Percentiles rank a stretch among this genome's conserved stretches.
phyloP scores from a whole-genome alignment of 495 filamentous ascomycete species.

The Penicilliopsis zonata region DNA sequence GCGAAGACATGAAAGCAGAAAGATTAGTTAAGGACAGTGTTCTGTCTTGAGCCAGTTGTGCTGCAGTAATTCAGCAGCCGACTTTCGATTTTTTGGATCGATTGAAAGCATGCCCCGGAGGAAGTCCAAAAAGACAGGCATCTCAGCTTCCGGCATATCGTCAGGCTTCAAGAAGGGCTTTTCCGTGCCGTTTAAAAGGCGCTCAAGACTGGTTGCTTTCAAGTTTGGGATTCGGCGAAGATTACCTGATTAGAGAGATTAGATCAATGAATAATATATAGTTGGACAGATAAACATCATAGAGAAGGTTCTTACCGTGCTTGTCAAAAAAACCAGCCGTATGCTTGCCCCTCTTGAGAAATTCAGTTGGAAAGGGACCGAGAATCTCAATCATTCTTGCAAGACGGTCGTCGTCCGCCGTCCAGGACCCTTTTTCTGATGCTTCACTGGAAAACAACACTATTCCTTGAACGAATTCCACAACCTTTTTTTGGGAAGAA shows the following conservation, averaged over 20 bases:
- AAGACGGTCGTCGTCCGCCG: slow-evolving; percentile 12
- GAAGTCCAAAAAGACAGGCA: slow-evolving; percentile 23
- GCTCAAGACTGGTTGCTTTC: slow-evolving; percentile 10
- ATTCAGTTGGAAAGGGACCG: slow-evolving; percentile 9
- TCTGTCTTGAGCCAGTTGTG: slow-evolving; percentile 12
- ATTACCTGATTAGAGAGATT: slow-evolving; percentile 7
- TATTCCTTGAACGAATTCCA: slow-evolving; percentile 15
- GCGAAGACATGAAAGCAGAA: too few species aligned
- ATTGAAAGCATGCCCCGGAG: slow-evolving; percentile 13
- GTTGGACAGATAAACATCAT: background rate
- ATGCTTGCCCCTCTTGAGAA: slow-evolving; percentile 5
- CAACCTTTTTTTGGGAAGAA: slow-evolving; percentile 5
- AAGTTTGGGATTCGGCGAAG: slow-evolving; percentile 12
- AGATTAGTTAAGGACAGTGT: too few species aligned
- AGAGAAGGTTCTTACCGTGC: slow-evolving; percentile 5
- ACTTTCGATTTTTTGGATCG: slow-evolving; percentile 9
- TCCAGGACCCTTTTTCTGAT: slow-evolving; percentile 11
- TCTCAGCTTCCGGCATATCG: slow-evolving; percentile 11
- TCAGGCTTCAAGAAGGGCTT: slow-evolving; percentile 11
- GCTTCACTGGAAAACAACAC: slow-evolving; percentile 12
- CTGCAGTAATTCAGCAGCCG: slow-evolving; percentile 10
- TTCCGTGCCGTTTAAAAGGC: slow-evolving; percentile 10
- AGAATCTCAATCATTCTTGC: slow-evolving; percentile 9
- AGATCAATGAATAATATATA: background rate
- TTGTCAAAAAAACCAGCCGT: slow-evolving; percentile 8